These are phyloP conservation scores for Clonostachys rosea DNA, from an alignment of 2,329 filamentous ascomycete genomes.

Conservation along the genomic window DNA sequence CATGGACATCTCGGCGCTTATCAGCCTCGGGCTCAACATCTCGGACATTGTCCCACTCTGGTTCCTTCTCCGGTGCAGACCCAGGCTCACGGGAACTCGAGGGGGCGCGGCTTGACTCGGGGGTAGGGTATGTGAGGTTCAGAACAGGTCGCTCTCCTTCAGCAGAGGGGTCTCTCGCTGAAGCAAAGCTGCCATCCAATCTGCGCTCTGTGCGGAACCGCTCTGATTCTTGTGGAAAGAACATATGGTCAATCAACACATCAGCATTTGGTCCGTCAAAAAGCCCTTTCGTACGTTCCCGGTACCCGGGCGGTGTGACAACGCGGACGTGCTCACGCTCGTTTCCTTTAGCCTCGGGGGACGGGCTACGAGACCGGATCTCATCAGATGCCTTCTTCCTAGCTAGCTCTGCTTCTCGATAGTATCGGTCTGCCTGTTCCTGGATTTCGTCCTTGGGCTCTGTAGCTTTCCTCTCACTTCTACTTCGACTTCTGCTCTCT, in stretches of 20 bases:
- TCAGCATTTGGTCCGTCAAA: constrained; percentile 61
- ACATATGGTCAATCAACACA: constrained; percentile 54
- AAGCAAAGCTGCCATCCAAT: constrained; percentile 18
- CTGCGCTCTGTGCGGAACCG: constrained; percentile 38
- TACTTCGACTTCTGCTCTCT: neutral
- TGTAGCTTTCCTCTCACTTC: constrained; percentile 1
- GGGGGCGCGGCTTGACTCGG: constrained; percentile 30
- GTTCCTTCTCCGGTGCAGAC: constrained; percentile 8
- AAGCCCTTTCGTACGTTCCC: constrained; percentile 32
- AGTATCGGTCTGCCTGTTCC: constrained; percentile 53
- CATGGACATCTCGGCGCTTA: neutral
- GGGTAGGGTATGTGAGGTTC: constrained; percentile 58
- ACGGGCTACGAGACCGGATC: constrained; percentile 45
- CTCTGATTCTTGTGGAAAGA: constrained; percentile 46
- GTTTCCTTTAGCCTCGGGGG: constrained; percentile 33
- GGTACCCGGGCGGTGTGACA: constrained; percentile 44
- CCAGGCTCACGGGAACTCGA: constrained; percentile 32
- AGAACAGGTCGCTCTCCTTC: constrained; percentile 53
- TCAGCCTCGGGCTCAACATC: neutral
- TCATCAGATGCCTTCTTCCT: constrained; percentile 49
- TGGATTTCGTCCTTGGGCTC: constrained; percentile 39
- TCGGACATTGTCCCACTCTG: constrained; percentile 1
- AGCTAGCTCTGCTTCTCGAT: constrained; percentile 49
- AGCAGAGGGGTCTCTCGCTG: neutral
- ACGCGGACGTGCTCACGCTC: constrained; percentile 35